Evolutionary conservation across 78 protist genomes (phyloP).

Genomic region (slime mould (Dictyostelium discoideum)): dicty_2.7 NC_007088.5:4704501-4705000

Average conservation of each 20-base stretch:
- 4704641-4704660: slow-evolving; percentile 99
- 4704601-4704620: slow-evolving; percentile 98
- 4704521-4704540: slow-evolving; percentile 98
- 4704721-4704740: slow-evolving; percentile 99
- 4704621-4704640: slow-evolving; percentile 99
- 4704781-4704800: slow-evolving; percentile 99
- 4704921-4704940: slow-evolving; percentile 94
- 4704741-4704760: slow-evolving; percentile 99
- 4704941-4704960: slow-evolving; percentile 97
- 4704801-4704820: slow-evolving; percentile 97
- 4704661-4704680: slow-evolving; percentile 99
- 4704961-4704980: slow-evolving; percentile 99
- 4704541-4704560: slow-evolving; percentile 98
- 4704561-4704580: slow-evolving; percentile 97
- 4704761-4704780: slow-evolving; percentile 99
- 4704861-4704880: slow-evolving; percentile 99
- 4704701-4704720: slow-evolving; percentile 99
- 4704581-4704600: slow-evolving; percentile 98
- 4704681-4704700: slow-evolving; percentile 99
- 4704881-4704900: slow-evolving; percentile 97
- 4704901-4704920: slow-evolving; percentile 98
- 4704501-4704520: slow-evolving; percentile 99
- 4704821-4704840: slow-evolving; percentile 99
- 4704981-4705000: slow-evolving; percentile 98
- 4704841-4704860: slow-evolving; percentile 99